Evolutionary conservation across 108 stramenopile species (phyloP).

Genomic region (Schizochytrium sp.): DNA sequence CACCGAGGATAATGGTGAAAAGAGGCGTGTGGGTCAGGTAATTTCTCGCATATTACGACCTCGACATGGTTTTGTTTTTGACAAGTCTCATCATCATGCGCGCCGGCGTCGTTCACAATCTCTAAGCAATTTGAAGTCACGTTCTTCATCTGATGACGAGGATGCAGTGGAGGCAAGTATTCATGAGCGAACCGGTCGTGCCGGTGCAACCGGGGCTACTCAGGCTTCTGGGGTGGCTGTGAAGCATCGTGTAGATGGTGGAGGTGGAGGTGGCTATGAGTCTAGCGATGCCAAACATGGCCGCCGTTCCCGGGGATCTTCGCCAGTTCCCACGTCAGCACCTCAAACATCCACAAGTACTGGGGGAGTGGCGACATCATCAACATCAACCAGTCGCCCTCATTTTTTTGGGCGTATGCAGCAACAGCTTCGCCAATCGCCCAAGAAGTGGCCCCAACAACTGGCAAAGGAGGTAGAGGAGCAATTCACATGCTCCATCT

Average conservation of each 20-base stretch:
- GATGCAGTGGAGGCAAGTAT: background rate
- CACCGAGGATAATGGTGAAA: background rate
- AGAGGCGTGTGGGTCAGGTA: background rate
- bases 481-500: constrained; percentile 16
- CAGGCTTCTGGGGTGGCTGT: too few species aligned
- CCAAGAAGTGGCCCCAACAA: background rate
- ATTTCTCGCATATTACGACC: background rate
- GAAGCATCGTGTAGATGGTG: too few species aligned
- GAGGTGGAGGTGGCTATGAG: too few species aligned
- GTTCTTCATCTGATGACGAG: background rate
- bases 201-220: too few species aligned
- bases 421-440: background rate
- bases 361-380: background rate
- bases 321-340: background rate
- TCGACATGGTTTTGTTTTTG: background rate
- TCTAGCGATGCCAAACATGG: too few species aligned
- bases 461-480: constrained; percentile 16
- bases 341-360: background rate
- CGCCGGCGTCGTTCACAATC: background rate
- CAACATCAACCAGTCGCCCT: background rate
- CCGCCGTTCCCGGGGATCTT: too few species aligned
- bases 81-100: background rate
- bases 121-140: background rate
- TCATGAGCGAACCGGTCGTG: too few species aligned
- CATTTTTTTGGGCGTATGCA: background rate